Base-by-base conservation (phyloP, 2,329 filamentous ascomycete species). In the Talaromyces sp. region DNA sequence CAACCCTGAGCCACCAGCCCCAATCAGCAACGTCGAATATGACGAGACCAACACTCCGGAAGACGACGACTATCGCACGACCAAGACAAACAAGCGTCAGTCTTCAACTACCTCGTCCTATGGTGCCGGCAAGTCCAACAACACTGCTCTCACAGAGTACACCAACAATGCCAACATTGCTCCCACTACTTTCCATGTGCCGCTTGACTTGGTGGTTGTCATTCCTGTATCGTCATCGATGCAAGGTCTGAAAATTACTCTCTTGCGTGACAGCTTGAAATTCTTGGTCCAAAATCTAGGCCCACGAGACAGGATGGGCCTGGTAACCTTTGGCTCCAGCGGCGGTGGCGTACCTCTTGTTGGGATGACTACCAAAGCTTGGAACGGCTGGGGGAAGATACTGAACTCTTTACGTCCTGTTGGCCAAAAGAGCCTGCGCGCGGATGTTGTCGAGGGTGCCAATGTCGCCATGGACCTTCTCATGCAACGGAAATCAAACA, bases 381-480 rank as follows among this genome's bases (percentile, higher is more conserved):
- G 95, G 95, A 85, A 82, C 59, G 93, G 95, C 62, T 99, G 95
- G 95, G 82, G 86, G 65, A 93, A 91, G 71, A 86, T 96, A 13
- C 81, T 99, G 54, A 85, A 88, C 44, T 93, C 92, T 0, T 96
- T 99, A 69, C 89, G 92, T 66, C 93, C 95, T 0, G 91, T 97
- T 10, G 93, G 93, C 39, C 93, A 97, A 76, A 99, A 98, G 84
- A 98, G 92, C 73, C 87, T 96, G 70, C 89, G 95, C 13, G 93
- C 93, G 1, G 95, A 99, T 77, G 93, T 98, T 15, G 93, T 99
- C 2, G 95, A 99, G 73, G 95, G 95, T 30, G 95, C 93, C 36
- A 99, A 98, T 69, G 92, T 97, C 57, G 95, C 95, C 55, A 98
- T 99, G 95, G 95, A 99, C 74, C 79, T 99, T 60, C 83, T 99